phyloP scores from a whole-genome alignment of 148 eudicot species.

The Cornus suecica region DNA sequence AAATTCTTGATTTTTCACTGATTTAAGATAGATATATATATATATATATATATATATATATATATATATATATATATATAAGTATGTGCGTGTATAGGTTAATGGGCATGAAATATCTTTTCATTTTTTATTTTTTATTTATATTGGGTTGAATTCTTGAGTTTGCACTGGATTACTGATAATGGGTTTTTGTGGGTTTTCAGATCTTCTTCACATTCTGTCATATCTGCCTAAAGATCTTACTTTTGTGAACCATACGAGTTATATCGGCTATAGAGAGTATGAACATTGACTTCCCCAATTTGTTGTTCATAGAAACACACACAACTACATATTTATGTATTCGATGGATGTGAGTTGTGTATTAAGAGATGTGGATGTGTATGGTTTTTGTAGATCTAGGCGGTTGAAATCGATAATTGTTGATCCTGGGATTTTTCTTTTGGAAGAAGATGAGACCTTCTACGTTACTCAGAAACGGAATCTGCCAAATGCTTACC shows the following conservation, averaged over 20 bases:
- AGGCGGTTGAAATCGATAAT: slow-evolving; percentile 68
- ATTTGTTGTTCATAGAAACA: not conserved
- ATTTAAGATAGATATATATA: no score
- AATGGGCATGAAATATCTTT: no score
- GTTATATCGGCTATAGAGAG: slow-evolving; percentile 97
- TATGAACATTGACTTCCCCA: slow-evolving; percentile 31
- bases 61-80: no score
- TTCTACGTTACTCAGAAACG: slow-evolving; percentile 80
- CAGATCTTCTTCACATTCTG: slow-evolving; percentile 91
- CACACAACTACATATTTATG: not conserved
- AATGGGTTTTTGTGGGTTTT: slow-evolving; percentile 23
- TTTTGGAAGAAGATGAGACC: slow-evolving; percentile 45
- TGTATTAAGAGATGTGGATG: not conserved
- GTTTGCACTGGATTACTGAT: slow-evolving; percentile 13
- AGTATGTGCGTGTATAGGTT: no score
- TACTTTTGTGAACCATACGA: slow-evolving; percentile 85
- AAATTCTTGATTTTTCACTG: no score
- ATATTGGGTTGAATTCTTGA: slow-evolving; percentile 1
- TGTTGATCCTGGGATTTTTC: slow-evolving; percentile 84
- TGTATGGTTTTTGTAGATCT: slow-evolving; percentile 43
- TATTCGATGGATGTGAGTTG: not conserved
- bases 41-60: no score
- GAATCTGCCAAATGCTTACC: slow-evolving; percentile 68
- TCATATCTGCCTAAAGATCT: slow-evolving; percentile 82
- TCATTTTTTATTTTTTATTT: no score